Conservation (phyloP, 495 filamentous ascomycete genomes). For the Astrocystis sublimbata region DNA sequence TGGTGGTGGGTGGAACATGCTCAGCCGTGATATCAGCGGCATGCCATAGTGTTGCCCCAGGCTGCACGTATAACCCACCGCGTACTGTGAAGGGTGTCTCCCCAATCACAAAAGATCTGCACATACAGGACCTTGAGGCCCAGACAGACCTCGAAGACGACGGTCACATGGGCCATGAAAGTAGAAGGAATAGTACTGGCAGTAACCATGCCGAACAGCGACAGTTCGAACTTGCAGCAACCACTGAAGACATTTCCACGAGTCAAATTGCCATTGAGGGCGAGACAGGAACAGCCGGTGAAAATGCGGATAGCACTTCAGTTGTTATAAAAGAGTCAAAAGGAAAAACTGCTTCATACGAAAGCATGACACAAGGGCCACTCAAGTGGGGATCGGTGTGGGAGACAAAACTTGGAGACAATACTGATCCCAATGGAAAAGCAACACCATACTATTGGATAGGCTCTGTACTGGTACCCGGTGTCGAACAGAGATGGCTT, state of each 20-base stretch:
- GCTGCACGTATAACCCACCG: not conserved
- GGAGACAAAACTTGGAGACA: not conserved
- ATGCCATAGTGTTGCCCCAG: not conserved
- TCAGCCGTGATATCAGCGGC: not conserved
- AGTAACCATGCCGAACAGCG: not conserved
- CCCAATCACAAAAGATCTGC: not conserved
- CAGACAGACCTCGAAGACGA: not conserved
- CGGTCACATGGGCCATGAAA: not conserved
- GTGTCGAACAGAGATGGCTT: not conserved
- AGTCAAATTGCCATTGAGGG: not conserved
- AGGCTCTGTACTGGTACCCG: not conserved
- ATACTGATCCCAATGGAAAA: not conserved
- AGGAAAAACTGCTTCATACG: not conserved
- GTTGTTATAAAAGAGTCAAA: not conserved
- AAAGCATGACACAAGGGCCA: not conserved
- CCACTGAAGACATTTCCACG: not conserved
- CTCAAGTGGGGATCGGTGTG: not conserved
- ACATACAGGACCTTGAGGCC: not conserved
- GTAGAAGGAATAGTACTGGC: not conserved
- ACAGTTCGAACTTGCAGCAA: not conserved
- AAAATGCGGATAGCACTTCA: not conserved
- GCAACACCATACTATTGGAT: not conserved
- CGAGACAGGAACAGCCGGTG: not conserved
- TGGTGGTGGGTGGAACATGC: not conserved
- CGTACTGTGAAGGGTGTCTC: too few species aligned